Evolutionary conservation across 768 basidiomycete species (phyloP).

Genomic region (Amanita molliuscula): DNA sequence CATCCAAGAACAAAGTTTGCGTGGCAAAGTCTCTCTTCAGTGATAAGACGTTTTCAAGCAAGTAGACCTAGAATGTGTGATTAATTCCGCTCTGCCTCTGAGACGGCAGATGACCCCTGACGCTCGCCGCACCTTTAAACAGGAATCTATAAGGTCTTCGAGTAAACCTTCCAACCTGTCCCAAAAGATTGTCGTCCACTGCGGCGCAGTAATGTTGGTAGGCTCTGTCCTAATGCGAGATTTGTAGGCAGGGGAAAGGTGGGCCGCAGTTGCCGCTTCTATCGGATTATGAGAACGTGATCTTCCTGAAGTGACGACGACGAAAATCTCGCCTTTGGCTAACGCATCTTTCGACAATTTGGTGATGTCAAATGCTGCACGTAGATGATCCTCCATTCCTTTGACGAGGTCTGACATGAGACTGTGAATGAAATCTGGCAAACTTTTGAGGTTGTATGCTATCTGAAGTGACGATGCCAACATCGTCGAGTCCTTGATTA

Average conservation of each 20-base stretch:
- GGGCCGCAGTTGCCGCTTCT: slow-evolving; percentile 5
- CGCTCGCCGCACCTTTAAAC: slow-evolving; percentile 59
- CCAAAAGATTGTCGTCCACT: slow-evolving; percentile 82
- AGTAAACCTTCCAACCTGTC: slow-evolving; percentile 69
- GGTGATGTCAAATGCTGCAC: slow-evolving; percentile 74
- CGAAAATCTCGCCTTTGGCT: slow-evolving; percentile 50
- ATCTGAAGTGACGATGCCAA: slow-evolving; percentile 93
- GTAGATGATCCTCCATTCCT: slow-evolving; percentile 74
- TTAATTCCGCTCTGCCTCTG: not conserved
- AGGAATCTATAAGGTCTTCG: slow-evolving; percentile 83
- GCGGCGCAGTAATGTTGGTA: slow-evolving; percentile 76
- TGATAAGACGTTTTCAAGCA: slow-evolving; percentile 86
- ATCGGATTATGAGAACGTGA: slow-evolving; percentile 9
- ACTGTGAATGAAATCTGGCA: slow-evolving; percentile 74
- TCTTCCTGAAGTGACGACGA: not conserved
- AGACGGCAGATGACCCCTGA: not conserved
- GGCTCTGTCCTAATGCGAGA: slow-evolving; percentile 87
- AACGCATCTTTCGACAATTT: slow-evolving; percentile 80
- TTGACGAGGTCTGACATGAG: slow-evolving; percentile 74
- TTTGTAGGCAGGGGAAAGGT: slow-evolving; percentile 41
- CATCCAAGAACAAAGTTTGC: slow-evolving; percentile 77
- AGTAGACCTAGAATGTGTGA: slow-evolving; percentile 59
- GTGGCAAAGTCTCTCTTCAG: slow-evolving; percentile 79
- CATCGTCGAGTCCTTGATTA: slow-evolving; percentile 71
- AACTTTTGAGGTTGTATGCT: slow-evolving; percentile 81